Conservation (phyloP, 345 rosid genomes). For the Orychophragmus violaceus region DNA sequence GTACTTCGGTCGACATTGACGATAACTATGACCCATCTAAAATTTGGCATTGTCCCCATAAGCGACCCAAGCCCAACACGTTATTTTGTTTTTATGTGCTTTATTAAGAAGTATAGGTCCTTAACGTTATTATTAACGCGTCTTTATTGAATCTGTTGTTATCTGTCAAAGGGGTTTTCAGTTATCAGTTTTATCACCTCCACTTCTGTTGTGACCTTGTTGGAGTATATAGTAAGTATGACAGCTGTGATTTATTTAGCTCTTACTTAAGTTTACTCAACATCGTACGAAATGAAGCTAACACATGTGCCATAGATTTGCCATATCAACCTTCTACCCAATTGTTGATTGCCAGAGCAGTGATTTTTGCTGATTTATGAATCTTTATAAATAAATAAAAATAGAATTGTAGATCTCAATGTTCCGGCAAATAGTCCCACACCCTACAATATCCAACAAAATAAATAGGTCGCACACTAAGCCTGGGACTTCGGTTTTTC, state of each 20-base stretch:
- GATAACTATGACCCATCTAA: neutral
- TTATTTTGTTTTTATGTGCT: neutral
- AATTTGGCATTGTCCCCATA: neutral
- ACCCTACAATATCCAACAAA: neutral
- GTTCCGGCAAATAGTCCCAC: neutral
- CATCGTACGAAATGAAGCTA: conserved; percentile 19
- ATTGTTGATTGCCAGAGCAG: neutral
- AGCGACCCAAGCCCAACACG: neutral
- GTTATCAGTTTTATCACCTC: no score
- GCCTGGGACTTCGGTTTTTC: no score
- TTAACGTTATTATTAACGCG: no score
- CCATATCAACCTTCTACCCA: neutral
- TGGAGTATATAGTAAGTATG: neutral
- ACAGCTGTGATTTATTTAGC: neutral
- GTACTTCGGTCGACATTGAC: neutral
- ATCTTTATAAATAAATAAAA: neutral
- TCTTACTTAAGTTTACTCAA: conserved; percentile 10
- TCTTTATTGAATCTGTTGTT: no score
- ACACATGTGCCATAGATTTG: conserved; percentile 21
- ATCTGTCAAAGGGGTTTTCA: no score
- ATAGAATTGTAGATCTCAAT: conserved; percentile 8
- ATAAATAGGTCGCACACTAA: no score
- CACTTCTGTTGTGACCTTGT: no score
- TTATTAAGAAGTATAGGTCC: neutral
- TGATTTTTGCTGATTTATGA: neutral